phyloP scores from a whole-genome alignment of 2,329 filamentous ascomycete genomes.

The Exophiala sp. region DNA sequence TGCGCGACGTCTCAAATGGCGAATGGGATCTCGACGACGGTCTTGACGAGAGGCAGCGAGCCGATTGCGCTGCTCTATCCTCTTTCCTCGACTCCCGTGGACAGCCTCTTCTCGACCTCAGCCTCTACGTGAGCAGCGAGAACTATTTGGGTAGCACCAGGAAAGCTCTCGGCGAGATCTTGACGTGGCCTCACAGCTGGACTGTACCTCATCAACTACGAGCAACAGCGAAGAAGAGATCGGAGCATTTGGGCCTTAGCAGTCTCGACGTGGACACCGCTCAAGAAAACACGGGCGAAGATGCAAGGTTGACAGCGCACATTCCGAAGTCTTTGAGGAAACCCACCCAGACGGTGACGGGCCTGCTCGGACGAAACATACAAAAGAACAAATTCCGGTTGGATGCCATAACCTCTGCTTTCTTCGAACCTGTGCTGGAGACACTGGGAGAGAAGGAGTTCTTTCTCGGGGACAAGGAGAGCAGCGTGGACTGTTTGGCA shows the following conservation, averaged over 20 bases:
- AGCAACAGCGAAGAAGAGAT: conserved; percentile 62
- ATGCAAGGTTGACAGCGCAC: conserved; percentile 33
- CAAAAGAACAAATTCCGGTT: conserved; percentile 69
- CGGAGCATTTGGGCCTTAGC: conserved; percentile 63
- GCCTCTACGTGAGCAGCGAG: conserved; percentile 79
- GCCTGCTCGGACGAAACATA: conserved; percentile 60
- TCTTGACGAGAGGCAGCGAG: conserved; percentile 39
- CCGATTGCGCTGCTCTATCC: conserved; percentile 44
- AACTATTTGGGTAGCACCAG: conserved; percentile 77
- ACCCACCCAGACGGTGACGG: conserved; percentile 54
- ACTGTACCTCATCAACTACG: conserved; percentile 70
- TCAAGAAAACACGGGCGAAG: conserved; percentile 35
- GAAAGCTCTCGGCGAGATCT: conserved; percentile 70
- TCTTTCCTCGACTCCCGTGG: conserved; percentile 69
- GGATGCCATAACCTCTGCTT: conserved; percentile 63
- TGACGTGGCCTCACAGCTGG: conserved; percentile 85
- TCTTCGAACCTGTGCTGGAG: conserved; percentile 64
- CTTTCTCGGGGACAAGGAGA: conserved; percentile 48
- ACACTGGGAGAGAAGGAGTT: conserved; percentile 53
- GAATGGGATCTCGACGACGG: conserved; percentile 46
- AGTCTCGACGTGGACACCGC: conserved; percentile 57
- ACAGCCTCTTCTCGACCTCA: conserved; percentile 74
- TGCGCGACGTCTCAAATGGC: conserved; percentile 43
- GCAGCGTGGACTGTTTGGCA: conserved; percentile 69
- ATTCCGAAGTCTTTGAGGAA: conserved; percentile 48